These are phyloP conservation scores for Thraustochytrium sp. DNA, from an alignment of 352 stramenopile species.

Conservation along the genomic window DNA sequence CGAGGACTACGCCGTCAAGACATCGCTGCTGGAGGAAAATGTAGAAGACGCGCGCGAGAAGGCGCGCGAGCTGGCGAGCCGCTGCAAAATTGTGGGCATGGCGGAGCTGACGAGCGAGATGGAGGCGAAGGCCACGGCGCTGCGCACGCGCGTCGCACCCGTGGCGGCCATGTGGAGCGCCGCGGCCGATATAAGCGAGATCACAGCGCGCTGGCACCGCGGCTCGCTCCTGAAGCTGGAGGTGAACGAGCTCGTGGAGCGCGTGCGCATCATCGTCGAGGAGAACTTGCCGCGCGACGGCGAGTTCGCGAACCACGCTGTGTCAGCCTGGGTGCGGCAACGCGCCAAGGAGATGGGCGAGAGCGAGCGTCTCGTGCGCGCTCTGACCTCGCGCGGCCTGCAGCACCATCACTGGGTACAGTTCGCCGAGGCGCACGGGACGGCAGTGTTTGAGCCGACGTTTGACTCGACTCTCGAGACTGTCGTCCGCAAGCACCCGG, in stretches of 20 bases:
- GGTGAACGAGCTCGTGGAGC: background rate
- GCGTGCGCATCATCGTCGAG: background rate
- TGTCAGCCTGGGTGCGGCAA: background rate
- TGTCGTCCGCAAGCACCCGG: background rate
- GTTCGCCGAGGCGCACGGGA: background rate
- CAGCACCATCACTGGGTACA: background rate
- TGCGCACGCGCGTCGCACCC: background rate
- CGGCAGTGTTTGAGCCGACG: background rate
- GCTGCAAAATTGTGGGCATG: background rate
- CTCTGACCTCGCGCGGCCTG: background rate
- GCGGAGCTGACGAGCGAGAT: background rate
- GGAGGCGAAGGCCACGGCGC: background rate
- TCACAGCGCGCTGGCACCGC: background rate
- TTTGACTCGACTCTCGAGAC: constrained; percentile 23
- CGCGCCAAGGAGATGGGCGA: background rate
- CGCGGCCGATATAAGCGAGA: constrained; percentile 8
- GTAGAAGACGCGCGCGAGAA: background rate
- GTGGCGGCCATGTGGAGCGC: background rate
- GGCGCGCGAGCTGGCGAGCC: background rate
- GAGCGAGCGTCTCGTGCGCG: background rate
- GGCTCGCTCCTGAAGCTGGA: constrained; percentile 24
- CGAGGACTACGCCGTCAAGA: constrained; percentile 14
- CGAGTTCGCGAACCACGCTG: background rate
- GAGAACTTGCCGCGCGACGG: background rate
- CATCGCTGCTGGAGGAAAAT: constrained; percentile 17